Conservation (phyloP, 2,329 filamentous ascomycete genomes). For the Penicillium sp. region DNA sequence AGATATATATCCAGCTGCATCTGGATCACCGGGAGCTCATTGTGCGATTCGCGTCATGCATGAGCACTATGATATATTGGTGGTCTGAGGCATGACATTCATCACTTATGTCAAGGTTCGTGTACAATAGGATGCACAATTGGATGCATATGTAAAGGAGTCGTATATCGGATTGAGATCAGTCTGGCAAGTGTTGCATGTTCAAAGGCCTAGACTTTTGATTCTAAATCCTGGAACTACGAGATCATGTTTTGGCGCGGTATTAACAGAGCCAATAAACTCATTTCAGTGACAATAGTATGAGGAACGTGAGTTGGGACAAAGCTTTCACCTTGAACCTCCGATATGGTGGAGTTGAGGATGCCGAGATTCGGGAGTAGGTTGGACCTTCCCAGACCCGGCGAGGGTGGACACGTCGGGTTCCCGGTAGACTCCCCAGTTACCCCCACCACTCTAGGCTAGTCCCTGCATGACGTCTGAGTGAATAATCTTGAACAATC, state of each 20-base stretch:
- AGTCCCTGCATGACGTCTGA: slow-evolving; percentile 12
- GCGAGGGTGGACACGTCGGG: slow-evolving; percentile 3
- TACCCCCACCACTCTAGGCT: slow-evolving; percentile 10
- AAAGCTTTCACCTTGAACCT: background rate
- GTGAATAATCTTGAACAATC: background rate
- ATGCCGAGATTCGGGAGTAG: slow-evolving; percentile 5
- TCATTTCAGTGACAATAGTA: background rate
- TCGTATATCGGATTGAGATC: too few relatives aligned
- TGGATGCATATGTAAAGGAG: too few relatives aligned
- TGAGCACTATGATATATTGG: background rate
- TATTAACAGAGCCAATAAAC: background rate
- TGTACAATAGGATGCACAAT: too few relatives aligned
- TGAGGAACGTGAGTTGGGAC: background rate
- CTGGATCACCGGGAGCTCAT: background rate
- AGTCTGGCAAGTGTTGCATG: too few relatives aligned
- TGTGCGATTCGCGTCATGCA: slow-evolving; percentile 9
- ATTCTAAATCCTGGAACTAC: too few relatives aligned
- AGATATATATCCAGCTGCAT: background rate
- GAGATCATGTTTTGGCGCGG: too few relatives aligned
- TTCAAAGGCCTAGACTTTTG: too few relatives aligned
- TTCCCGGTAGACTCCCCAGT: slow-evolving; percentile 1
- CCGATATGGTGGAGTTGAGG: background rate
- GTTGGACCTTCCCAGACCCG: slow-evolving; percentile 19
- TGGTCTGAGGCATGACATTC: background rate
- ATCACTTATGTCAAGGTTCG: too few relatives aligned